Base-by-base conservation (phyloP, 1,284 basidiomycete genomes). In the Clitocybe nebularis region DNA sequence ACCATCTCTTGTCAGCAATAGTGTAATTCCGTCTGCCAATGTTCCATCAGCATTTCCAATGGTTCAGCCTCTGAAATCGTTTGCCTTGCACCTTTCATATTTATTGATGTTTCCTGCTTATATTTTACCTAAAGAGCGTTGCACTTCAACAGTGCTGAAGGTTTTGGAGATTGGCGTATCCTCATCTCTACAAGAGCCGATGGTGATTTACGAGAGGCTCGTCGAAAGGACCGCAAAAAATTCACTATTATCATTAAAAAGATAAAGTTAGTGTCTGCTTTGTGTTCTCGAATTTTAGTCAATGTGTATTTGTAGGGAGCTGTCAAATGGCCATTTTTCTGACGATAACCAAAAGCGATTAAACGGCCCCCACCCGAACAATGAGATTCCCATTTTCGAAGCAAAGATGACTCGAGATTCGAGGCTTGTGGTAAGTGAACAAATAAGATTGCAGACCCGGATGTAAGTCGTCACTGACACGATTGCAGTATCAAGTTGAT, bases 271-370 rank as follows among this genome's bases (percentile, higher is more conserved):
- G 63, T 46, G 20, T 41, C 6, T 19, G 24, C 17, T 17, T 17
- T 4, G 8, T 37, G 11, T 25, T 37, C 8, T n/a, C 35, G 9
- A n/a, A 36, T 23, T 37, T 25, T 22, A 11, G 9, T 17, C 24
- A 17, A 37, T 17, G 1, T 39, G n/a, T 9, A 14, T 32, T 8
- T 13, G 30, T 42, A 84, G 81, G 51, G 76, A 83, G 45, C 64
- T 84, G 2, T 84, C 81, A 0, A 72, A 74, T 5, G 82, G 83
- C 0, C 72, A 79, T 47, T 84, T 85, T 54, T 83, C 81, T 0
- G 68, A 69, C 5, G 78, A 83, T 47, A 85, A 85, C 46, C 79
- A 84, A 49, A 84, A 82, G 57, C 60, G 69, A n/a, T 60, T 85
- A 10, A 78, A 68, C 21, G 72, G 70, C 0, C 46, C 63, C 0